Base-by-base conservation (phyloP, 2,329 filamentous ascomycete species). In the Penicillium griseofulvum region DNA sequence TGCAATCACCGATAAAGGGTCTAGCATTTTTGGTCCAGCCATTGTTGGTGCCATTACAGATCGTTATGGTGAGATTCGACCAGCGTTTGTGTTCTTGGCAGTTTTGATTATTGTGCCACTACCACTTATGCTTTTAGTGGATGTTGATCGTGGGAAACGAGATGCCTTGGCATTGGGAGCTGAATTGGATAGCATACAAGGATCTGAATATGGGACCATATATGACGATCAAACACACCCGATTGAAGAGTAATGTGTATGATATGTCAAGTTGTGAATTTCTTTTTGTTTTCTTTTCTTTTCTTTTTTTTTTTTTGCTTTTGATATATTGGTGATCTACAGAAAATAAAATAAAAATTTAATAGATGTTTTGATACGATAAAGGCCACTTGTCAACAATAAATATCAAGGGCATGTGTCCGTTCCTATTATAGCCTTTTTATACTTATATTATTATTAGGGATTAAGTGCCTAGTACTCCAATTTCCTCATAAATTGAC, bases 1-100 rank as follows among this genome's bases (percentile, higher is more conserved):
- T 70, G 94, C 94, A 34, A 97, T 97, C 60, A 97, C 94, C 1
- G 94, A 99, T 72, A 99, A 99, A 74, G 92, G 93, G 1, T 94
- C 89, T 22, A 95, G 90, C 69, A 81, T 97, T 2, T 97, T 99
- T 72, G 94, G 94, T 0, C 94, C 94, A 0, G 89, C 91, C 0
- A 93, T 99, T 69, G 94, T 99, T 0, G 94, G 92, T 1, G 85
- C 87, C 12, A 96, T 99, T 61, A 96, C 94, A 12, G 92, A 97
- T 73, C 84, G 79, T 48, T 88, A 87, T 28, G 89, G 89, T 5
- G 87, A 89, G 63, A 93, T 94, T 55, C 82, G 90, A 46, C 89
- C 89, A 7, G 92, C 93, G 0, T 99, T 99, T 73, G 91, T 89
- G 81, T 99, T 99, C 70, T 78, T 99, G 38, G 91, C 90, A 0